phyloP scores from a whole-genome alignment of 768 basidiomycete species.

The Agaricus subrufescens region DNA sequence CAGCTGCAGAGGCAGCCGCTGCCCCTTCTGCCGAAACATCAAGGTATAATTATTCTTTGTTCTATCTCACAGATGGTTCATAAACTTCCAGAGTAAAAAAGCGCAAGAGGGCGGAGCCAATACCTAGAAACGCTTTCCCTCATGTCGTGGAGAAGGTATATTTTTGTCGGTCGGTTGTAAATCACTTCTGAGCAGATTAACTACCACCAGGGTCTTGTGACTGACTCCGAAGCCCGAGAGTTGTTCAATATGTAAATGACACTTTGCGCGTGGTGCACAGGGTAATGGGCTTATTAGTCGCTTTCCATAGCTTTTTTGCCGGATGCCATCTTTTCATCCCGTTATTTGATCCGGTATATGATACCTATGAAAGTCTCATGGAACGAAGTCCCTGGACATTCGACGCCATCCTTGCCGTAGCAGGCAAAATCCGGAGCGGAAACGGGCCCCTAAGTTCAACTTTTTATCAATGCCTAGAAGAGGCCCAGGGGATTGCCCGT shows the following conservation, averaged over 20 bases:
- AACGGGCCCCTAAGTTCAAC: constrained; percentile 80
- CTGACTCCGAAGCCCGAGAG: constrained; percentile 82
- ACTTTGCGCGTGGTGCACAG: constrained; percentile 17
- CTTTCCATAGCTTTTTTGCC: constrained; percentile 77
- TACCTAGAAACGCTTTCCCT: constrained; percentile 81
- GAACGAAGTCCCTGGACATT: constrained; percentile 96
- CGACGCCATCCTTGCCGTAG: constrained; percentile 89
- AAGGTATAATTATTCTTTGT: constrained; percentile 36
- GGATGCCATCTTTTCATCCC: constrained; percentile 97
- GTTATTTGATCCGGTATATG: constrained; percentile 88
- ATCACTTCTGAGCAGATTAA: not conserved
- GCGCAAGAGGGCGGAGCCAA: constrained; percentile 79
- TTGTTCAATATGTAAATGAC: constrained; percentile 80
- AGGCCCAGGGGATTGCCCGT: constrained; percentile 93
- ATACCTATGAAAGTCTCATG: constrained; percentile 88
- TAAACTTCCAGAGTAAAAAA: constrained; percentile 62
- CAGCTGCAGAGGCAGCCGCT: constrained; percentile 89
- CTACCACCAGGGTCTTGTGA: constrained; percentile 67
- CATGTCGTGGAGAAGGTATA: constrained; percentile 82
- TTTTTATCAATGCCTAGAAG: constrained; percentile 89
- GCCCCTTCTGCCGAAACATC: constrained; percentile 63
- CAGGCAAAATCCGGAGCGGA: constrained; percentile 87
- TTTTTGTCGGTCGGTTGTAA: no score
- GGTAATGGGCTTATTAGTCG: constrained; percentile 29
- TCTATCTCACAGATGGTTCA: constrained; percentile 10